phyloP scores from a whole-genome alignment of 495 filamentous ascomycete species.

The Penicillium samsonianum region DNA sequence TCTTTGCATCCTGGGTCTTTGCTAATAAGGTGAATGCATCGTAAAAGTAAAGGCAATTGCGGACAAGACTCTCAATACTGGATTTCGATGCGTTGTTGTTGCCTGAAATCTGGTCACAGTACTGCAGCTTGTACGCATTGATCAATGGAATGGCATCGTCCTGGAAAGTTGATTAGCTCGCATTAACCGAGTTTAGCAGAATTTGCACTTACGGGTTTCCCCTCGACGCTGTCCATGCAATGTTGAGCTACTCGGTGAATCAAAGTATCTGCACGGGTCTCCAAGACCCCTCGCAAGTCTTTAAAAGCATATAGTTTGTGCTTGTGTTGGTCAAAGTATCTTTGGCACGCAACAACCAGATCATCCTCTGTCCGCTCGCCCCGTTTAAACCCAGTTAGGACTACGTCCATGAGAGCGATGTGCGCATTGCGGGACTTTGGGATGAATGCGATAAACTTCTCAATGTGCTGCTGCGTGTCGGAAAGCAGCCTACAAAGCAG shows the following conservation, averaged over 20 bases:
- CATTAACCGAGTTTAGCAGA: not conserved
- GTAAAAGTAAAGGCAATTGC: slow-evolving; percentile 51
- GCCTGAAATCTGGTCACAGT: slow-evolving; percentile 51
- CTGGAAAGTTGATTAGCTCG: slow-evolving; percentile 12
- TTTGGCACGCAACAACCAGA: slow-evolving; percentile 43
- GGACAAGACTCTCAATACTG: slow-evolving; percentile 46
- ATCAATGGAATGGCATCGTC: slow-evolving; percentile 42
- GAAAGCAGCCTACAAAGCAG: slow-evolving; percentile 30
- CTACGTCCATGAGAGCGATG: slow-evolving; percentile 42
- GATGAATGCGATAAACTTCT: slow-evolving; percentile 36
- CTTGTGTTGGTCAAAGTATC: slow-evolving; percentile 52
- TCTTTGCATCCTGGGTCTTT: slow-evolving; percentile 15
- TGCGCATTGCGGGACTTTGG: slow-evolving; percentile 52
- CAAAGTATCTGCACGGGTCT: slow-evolving; percentile 37
- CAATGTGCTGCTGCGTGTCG: slow-evolving; percentile 34
- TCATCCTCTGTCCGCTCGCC: slow-evolving; percentile 37
- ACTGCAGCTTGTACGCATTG: slow-evolving; percentile 60
- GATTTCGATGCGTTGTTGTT: slow-evolving; percentile 34
- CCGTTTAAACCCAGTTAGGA: slow-evolving; percentile 26
- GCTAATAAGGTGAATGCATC: slow-evolving; percentile 15
- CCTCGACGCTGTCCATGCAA: slow-evolving; percentile 23
- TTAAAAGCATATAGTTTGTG: slow-evolving; percentile 56
- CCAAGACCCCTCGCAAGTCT: slow-evolving; percentile 51
- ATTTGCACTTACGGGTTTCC: slow-evolving; percentile 35
- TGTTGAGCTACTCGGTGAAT: slow-evolving; percentile 26